Evolutionary conservation across 257 asterid species (phyloP), one percentile per base, ranked within the genome.

Genomic region (Plectranthus barbatus): DNA sequence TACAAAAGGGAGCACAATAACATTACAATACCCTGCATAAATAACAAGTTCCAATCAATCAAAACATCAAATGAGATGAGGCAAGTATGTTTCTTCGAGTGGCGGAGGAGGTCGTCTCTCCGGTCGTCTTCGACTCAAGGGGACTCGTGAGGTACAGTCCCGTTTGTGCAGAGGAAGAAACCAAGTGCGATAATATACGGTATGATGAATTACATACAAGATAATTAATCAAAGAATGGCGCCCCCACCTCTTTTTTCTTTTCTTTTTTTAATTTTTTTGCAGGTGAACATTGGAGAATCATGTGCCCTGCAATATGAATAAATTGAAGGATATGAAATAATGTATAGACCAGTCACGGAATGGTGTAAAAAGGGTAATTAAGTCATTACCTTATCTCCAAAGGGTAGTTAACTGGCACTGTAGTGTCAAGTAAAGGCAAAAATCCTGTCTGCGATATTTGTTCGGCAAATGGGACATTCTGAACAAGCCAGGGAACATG

Each of bases 401-500:
- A 47, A 60, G 69, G 67, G 26, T 54, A 33, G 65, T 42, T 31
- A 67, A 55, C 21, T n/a, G n/a, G n/a, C n/a, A n/a, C n/a, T 60
- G 62, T 62, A 61, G 39, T 64, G 40, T 83, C 77, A 91, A 67
- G 90, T 80, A 49, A 81, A 89, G 65, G 93, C 94, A 61, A 86
- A 86, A 79, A 89, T 89, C 73, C 97, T 81, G 74, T 89, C 97
- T 24, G 77, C 70, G 31, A 89, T 89, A 56, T 69, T 79, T 65
- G 94, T 76, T 69, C 95, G 81, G 72, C 97, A 86, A 56, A 89
- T 83, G 26, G 95, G 95, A 71, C 97, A 86, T 77, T 89, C 97
- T 0, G 95, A 74, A 68, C 99, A 92, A 44, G 97, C 99, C 53
- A 89, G 93, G 45, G 96, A 92, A 68, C 99, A 89, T 57, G 97